Evolutionary conservation across 2,329 filamentous ascomycete genomes (phyloP).

Genomic region (Magnaporthiopsis incrustans): DNA sequence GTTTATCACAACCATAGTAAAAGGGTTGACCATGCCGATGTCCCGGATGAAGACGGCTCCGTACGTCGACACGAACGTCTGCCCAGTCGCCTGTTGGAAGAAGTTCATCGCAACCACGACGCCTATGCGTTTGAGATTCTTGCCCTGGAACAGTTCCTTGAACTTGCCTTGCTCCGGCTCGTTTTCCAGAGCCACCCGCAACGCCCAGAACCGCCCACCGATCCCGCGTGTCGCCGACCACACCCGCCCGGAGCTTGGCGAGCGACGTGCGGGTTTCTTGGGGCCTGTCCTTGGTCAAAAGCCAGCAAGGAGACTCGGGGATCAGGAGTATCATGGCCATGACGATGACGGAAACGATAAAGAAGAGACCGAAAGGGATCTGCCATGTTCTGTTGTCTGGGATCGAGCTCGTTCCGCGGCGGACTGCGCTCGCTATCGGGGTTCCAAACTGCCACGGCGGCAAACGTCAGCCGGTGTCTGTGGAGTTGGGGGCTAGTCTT

Average conservation of each 20-base stretch:
- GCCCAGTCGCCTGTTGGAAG: constrained; percentile 23
- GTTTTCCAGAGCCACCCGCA: neutral
- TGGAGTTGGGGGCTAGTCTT: too few species aligned
- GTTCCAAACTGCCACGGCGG: neutral
- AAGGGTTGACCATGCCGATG: constrained; percentile 21
- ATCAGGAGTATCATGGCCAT: constrained; percentile 19
- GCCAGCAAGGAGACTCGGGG: constrained; percentile 20
- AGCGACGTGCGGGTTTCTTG: constrained; percentile 8
- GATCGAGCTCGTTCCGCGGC: constrained; percentile 22
- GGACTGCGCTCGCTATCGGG: constrained; percentile 17
- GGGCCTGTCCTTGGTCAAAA: constrained; percentile 13
- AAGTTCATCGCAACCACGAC: constrained; percentile 21
- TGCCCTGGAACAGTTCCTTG: constrained; percentile 31
- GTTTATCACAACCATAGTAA: constrained; percentile 15
- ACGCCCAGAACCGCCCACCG: constrained; percentile 5
- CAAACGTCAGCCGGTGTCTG: neutral
- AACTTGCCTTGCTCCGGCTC: constrained; percentile 21
- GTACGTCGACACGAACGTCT: constrained; percentile 22
- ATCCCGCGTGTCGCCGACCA: constrained; percentile 10
- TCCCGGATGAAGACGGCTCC: constrained; percentile 22
- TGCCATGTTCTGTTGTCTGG: constrained; percentile 22
- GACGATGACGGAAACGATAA: constrained; percentile 22
- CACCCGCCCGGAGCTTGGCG: constrained; percentile 11
- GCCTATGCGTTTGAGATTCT: constrained; percentile 16
- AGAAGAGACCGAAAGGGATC: constrained; percentile 27